These are phyloP conservation scores for Jackrogersella minutella DNA, from an alignment of 495 filamentous ascomycete species.

Conservation along the genomic window DNA sequence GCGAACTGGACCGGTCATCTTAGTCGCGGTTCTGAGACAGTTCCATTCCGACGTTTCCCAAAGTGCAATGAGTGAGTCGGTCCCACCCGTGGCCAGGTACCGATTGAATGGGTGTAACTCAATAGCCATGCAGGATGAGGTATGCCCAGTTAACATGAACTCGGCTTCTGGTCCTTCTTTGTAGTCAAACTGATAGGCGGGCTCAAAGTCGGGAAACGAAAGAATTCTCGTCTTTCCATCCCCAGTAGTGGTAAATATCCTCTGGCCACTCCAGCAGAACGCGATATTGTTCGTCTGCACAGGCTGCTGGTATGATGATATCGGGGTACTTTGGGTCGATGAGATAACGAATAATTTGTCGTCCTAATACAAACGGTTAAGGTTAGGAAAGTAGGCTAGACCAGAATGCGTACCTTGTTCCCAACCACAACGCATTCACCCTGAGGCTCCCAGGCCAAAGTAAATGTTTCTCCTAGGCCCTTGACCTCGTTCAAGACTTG, in stretches of 20 bases:
- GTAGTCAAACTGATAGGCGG: conserved; percentile 52
- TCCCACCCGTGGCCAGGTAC: conserved; percentile 87
- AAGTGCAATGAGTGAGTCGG: conserved; percentile 85
- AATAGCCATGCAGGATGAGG: conserved; percentile 75
- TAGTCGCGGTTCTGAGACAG: conserved; percentile 79
- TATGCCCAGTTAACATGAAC: conserved; percentile 81
- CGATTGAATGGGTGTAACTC: conserved; percentile 77
- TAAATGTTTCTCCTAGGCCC: conserved; percentile 83
- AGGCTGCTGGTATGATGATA: conserved; percentile 71
- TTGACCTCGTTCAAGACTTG: conserved; percentile 78
- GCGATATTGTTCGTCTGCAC: conserved; percentile 82
- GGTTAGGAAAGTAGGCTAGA: background rate
- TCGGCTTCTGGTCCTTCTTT: conserved; percentile 52
- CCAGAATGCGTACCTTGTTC: conserved; percentile 68
- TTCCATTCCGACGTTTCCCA: conserved; percentile 96
- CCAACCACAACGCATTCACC: conserved; percentile 84
- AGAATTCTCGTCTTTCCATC: conserved; percentile 85
- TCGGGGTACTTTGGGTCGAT: conserved; percentile 58
- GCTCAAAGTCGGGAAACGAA: conserved; percentile 69
- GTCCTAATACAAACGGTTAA: conserved; percentile 56
- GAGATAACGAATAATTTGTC: conserved; percentile 74
- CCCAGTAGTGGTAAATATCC: conserved; percentile 81
- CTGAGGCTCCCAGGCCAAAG: conserved; percentile 87
- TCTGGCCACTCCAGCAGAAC: conserved; percentile 78
- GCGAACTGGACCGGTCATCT: conserved; percentile 79